Base-by-base conservation (phyloP, 805 yeast species). In the Candida lessepsii region DNA sequence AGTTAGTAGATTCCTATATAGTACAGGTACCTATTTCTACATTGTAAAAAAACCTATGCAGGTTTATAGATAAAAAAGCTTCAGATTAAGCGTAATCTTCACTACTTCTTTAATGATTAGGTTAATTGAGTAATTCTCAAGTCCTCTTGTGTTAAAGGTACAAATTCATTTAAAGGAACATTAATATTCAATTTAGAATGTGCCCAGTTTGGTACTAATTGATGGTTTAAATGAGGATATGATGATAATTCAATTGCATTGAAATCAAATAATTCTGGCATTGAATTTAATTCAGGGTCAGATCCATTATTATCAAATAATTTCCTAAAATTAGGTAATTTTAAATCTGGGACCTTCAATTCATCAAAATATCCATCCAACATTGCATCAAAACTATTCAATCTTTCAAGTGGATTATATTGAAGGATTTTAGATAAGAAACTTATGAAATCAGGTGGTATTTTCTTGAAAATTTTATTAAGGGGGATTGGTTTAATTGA, bases 401-500 rank as follows among this genome's bases (percentile, higher is more conserved):
- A 66, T 63, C 95, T 71, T 48, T 75, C 76, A 13, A 65, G 50
- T 5, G 95, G 95, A 45, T 84, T 81, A 58, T 85, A 85, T 54
- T 81, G 78, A 47, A 85, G 68, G 28, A 82, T 70, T 47, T 68
- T 62, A 26, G 72, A 70, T 46, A 85, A 63, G 47, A 85, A 71
- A 38, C 71, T 73, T 17, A 83, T 73, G 46, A 78, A 71, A 67
- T 78, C 73, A 44, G 60, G 42, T 47, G 77, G 67, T 55, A 73
- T 65, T 51, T 73, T 72, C 56, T 81, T 80, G 62, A 83, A 83
- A 16, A 84, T 81, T 51, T 79, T 81, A 26, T 67, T 58, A 44
- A 85, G 65, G 30, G 91, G 91, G 28, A 85, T 84, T 41, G 91
- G 86, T 59, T 83, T 83, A 50, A 85, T 85, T 46, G 76, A 78